Base-by-base conservation (phyloP, 1,284 basidiomycete species). In the Rhodotorula sp. region DNA sequence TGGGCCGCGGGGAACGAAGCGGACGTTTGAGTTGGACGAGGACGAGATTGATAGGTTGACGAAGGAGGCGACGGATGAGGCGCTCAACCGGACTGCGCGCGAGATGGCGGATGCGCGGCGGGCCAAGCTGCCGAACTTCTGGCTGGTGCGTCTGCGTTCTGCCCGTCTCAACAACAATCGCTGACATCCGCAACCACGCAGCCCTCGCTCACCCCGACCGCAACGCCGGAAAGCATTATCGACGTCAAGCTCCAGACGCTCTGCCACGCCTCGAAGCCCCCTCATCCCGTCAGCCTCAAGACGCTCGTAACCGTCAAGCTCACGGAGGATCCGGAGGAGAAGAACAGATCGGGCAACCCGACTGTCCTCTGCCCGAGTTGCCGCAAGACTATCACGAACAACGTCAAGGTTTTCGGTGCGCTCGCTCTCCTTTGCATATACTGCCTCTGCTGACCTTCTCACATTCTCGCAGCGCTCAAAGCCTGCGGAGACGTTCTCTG, bases 101-200 rank as follows among this genome's bases (percentile, higher is more conserved):
- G 94, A 97, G 79, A 74, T 81, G 77, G 87, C 88, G 0, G 91
- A 92, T 70, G 85, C 88, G 5, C 82, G 94, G 62, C 89, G 89
- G 69, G 85, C 87, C 67, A 95, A 95, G 79, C 84, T 97, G 11
- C 92, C 94, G 0, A 92, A 94, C 75, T 98, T 95, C 79, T 97
- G 94, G 94, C 83, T 96, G 55, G 75, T 76, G 34, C 40, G 74
- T 67, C 24, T 8, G 10, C 26, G 22, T 4, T 26, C 22, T 11
- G 31, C 20, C 28, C 2, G 34, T 16, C 53, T 4, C 18, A 24
- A 24, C 47, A 11, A 37, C 22, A 26, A n/a, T 59, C 40, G 26
- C 47, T 31, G 11, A 50, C 37, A 8, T 4, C n/a, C 34, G n/a
- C 5, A 34, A 28, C 20, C 15, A 26, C 53, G 6, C 60, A 76